These are phyloP conservation scores for Ogataea methanolica DNA, from an alignment of 805 yeast species.

Conservation along the genomic window DNA sequence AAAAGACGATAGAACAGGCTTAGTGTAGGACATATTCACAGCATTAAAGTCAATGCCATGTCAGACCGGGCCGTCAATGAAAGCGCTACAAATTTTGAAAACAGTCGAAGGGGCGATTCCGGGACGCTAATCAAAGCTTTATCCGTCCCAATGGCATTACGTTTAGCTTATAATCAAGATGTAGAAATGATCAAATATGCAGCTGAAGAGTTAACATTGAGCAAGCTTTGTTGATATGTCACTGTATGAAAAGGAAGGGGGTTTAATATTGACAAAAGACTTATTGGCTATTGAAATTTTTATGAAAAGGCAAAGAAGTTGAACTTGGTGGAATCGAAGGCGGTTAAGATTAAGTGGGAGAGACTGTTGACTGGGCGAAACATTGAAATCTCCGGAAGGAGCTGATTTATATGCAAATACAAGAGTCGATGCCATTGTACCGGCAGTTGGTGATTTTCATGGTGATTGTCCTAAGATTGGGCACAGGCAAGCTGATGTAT, in stretches of 20 bases:
- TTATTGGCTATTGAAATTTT: constrained; percentile 27
- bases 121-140: constrained; percentile 21
- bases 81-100: constrained; percentile 26
- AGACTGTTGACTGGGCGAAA: constrained; percentile 24
- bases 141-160: constrained; percentile 33
- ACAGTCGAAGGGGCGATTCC: constrained; percentile 21
- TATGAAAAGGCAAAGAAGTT: constrained; percentile 33
- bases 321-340: constrained; percentile 37
- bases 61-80: constrained; percentile 17
- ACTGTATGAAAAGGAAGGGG: constrained; percentile 32
- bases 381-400: constrained; percentile 30
- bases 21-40: not conserved
- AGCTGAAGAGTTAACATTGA: constrained; percentile 32
- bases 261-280: constrained; percentile 24
- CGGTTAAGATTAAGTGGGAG: constrained; percentile 33
- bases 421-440: constrained; percentile 34
- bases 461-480: constrained; percentile 33
- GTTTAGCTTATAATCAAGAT: constrained; percentile 34
- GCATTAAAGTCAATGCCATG: not conserved
- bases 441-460: constrained; percentile 35
- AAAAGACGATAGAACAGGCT: not conserved
- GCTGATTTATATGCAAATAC: constrained; percentile 29
- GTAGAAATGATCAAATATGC: constrained; percentile 25
- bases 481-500: constrained; percentile 27
- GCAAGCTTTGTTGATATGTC: constrained; percentile 38